These are phyloP conservation scores for Melanopsichium pennsylvanicum DNA, from an alignment of 1,284 basidiomycete species.

Conservation along the genomic window DNA sequence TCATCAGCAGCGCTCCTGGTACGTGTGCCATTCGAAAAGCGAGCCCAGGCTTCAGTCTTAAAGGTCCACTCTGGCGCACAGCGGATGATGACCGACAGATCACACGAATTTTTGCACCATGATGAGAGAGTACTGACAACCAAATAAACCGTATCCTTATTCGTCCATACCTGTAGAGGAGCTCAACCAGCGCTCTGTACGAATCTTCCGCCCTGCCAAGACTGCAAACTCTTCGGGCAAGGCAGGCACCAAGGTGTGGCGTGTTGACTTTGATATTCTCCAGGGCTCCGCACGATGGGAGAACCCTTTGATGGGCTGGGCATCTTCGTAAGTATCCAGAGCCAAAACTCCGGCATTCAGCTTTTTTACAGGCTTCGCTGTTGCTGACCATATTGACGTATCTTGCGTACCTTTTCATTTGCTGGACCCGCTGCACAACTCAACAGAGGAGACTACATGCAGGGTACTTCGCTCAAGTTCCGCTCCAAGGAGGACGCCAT, in stretches of 20 bases:
- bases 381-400: not conserved
- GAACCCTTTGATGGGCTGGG: conserved; percentile 98
- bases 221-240: conserved; percentile 93
- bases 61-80: not conserved
- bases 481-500: conserved; percentile 88
- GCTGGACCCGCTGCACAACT: not conserved
- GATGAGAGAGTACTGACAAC: not conserved
- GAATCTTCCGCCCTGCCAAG: conserved; percentile 91
- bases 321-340: conserved; percentile 66
- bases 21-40: conserved; percentile 5
- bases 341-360: too few species aligned
- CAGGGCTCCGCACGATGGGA: conserved; percentile 92
- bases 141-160: not conserved
- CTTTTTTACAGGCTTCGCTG: too few species aligned
- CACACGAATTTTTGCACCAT: not conserved
- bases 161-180: conserved; percentile 71
- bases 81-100: not conserved
- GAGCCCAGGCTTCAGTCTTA: not conserved
- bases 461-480: conserved; percentile 88
- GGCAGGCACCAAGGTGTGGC: conserved; percentile 86
- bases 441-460: conserved; percentile 92
- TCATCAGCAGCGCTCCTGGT: conserved; percentile 56
- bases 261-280: conserved; percentile 92
- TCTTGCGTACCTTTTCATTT: not conserved
- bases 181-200: conserved; percentile 83